These are phyloP conservation scores for Tulasnella calospora DNA, from an alignment of 768 basidiomycete genomes.

Conservation along the genomic window DNA sequence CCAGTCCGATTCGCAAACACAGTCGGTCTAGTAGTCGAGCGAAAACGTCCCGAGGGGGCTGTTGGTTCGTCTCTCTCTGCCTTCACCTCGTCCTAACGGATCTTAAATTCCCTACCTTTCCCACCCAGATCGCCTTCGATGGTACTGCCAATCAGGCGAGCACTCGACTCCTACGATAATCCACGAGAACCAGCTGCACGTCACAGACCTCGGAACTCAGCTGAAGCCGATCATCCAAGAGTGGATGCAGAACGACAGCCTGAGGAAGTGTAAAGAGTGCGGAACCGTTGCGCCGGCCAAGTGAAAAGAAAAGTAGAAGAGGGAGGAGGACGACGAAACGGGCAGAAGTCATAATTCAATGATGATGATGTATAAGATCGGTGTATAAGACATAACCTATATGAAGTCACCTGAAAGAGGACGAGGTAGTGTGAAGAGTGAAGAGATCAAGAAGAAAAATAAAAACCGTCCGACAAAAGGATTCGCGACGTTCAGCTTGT, in stretches of 20 bases:
- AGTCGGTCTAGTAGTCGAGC: conserved; percentile 86
- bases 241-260: conserved; percentile 65
- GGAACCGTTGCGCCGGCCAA: conserved; percentile 58
- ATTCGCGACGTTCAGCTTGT: conserved; percentile 6
- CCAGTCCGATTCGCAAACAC: conserved; percentile 88
- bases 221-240: conserved; percentile 83
- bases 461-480: background rate
- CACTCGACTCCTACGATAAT: conserved; percentile 70
- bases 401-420: conserved; percentile 15
- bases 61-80: conserved; percentile 50
- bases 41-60: conserved; percentile 67
- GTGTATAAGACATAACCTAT: conserved; percentile 14
- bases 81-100: background rate
- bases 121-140: conserved; percentile 77
- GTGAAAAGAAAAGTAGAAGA: conserved; percentile 32
- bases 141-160: conserved; percentile 72
- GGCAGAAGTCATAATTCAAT: background rate
- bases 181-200: conserved; percentile 79
- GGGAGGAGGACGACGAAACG: background rate
- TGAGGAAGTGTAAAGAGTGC: conserved; percentile 69
- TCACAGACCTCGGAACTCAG: conserved; percentile 87
- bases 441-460: conserved; percentile 21
- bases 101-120: conserved; percentile 1
- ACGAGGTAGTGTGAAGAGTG: conserved; percentile 16
- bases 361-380: conserved; percentile 1